Evolutionary conservation across 1,284 basidiomycete genomes (phyloP).

Genomic region (Cryptococcus depauperatus): DNA sequence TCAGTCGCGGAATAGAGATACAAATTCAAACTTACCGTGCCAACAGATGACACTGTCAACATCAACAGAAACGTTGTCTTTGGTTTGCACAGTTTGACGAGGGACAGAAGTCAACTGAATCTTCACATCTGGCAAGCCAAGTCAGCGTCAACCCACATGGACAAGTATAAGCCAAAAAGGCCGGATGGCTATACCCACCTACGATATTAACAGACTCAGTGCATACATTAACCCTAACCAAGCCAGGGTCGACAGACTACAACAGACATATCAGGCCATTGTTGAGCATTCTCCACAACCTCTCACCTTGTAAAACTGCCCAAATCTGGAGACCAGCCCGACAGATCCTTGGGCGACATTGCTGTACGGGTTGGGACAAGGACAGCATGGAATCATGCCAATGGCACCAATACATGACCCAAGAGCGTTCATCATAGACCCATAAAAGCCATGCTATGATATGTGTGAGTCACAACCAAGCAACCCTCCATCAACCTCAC

Average conservation of each 20-base stretch:
- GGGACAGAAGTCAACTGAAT: conserved; percentile 85
- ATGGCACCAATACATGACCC: conserved; percentile 29
- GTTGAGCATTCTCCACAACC: neutral
- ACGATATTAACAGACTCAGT: conserved; percentile 69
- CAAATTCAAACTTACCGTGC: conserved; percentile 39
- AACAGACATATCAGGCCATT: neutral
- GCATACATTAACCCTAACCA: conserved; percentile 87
- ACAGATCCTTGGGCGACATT: conserved; percentile 67
- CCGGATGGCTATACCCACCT: conserved; percentile 16
- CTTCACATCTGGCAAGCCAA: conserved; percentile 65
- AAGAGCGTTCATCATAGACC: conserved; percentile 61
- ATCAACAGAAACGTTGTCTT: conserved; percentile 60
- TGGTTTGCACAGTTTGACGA: conserved; percentile 60
- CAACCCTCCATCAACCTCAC: conserved; percentile 45
- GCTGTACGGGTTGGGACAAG: conserved; percentile 52
- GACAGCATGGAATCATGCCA: conserved; percentile 72
- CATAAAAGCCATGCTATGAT: conserved; percentile 74
- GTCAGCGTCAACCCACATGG: neutral
- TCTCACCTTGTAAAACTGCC: conserved; percentile 73
- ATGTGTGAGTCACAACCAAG: neutral
- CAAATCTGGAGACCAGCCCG: conserved; percentile 83
- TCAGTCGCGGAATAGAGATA: conserved; percentile 1
- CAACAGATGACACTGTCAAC: conserved; percentile 40
- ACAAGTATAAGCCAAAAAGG: neutral
- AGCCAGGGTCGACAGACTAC: conserved; percentile 76